These are phyloP conservation scores for Cytospora paraplurivora DNA, from an alignment of 2,329 filamentous ascomycete species.

Conservation along the genomic window DNA sequence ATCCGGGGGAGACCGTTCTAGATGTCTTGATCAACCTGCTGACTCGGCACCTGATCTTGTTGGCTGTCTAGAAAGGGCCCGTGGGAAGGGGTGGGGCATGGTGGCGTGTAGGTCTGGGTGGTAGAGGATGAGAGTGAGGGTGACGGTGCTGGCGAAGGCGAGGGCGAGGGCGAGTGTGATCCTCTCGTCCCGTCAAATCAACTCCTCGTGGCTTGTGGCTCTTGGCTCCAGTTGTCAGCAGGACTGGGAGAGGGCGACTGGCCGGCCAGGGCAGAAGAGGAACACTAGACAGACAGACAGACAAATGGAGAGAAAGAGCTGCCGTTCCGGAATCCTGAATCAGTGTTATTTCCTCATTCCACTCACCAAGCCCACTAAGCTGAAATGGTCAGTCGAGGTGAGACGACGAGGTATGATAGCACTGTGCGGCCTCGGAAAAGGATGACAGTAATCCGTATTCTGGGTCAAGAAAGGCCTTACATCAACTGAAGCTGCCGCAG, in stretches of 20 bases:
- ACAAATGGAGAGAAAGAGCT: background rate
- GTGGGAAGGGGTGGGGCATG: background rate
- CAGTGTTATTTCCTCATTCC: background rate
- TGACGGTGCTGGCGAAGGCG: background rate
- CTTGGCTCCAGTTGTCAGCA: no score
- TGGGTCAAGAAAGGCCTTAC: no score
- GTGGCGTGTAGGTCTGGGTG: background rate
- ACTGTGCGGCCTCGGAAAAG: background rate
- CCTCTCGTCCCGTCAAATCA: background rate
- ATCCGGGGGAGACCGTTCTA: conserved; percentile 20
- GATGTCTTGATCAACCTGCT: conserved; percentile 5
- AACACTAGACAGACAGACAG: no score
- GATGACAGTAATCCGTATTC: background rate
- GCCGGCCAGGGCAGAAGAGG: no score
- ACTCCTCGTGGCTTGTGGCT: no score
- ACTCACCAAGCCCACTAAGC: background rate
- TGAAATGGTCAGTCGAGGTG: background rate
- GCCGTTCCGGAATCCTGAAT: background rate
- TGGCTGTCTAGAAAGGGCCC: background rate
- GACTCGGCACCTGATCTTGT: background rate
- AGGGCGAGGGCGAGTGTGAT: conserved; percentile 19
- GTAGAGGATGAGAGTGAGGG: background rate
- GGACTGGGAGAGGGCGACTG: no score
- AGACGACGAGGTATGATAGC: background rate
- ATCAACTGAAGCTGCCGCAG: no score